Base-by-base conservation (phyloP, 148 eudicot species). In the Chenopodium formosanum region DNA sequence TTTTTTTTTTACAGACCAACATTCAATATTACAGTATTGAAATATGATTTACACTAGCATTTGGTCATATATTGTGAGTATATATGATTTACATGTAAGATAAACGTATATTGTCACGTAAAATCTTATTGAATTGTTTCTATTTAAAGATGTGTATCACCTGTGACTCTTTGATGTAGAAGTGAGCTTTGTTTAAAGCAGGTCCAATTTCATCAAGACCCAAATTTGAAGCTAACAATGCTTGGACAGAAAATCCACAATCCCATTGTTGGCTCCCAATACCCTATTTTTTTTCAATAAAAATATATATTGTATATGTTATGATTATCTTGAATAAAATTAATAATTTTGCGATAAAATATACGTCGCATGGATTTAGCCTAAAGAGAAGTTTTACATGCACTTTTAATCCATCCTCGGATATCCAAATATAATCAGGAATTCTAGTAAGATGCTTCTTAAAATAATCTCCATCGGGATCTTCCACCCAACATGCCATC, bases 201-300 rank as follows among this genome's bases (percentile, higher is more conserved):
- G 75, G 78, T 16, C 62, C 84, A 52, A 83, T 81, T 74, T 88
- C 90, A 9, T 83, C 82, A 1, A 73, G 78, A 37, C 68, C 46
- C 2, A 88, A 40, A 64, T 84, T 60, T 29, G 85, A 64, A 16
- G 90, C 89, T 34, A 90, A 25, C 40, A 90, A 71, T 12, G 91
- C 90, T 83, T 90, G 93, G 27, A 90, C 70, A 0, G 90, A 86
- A 19, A 89, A 86, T 2, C 71, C 70, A 46, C 89, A 78, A 73
- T 89, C 91, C 93, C 91, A 90, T 32, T 34, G 23, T 78, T 90
- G 93, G 65, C 91, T 89, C 20, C 91, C 93, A 78, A 73, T 44
- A 19, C 64, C 34, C 83, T 81, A 40, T 4, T 23, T 50, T 50
- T 8, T 50, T 50, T 13, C 44, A 40, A 40, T 40, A 40, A 40